Conservation (phyloP, 2,329 filamentous ascomycete species). For the Xylariomycetidae sp. region DNA sequence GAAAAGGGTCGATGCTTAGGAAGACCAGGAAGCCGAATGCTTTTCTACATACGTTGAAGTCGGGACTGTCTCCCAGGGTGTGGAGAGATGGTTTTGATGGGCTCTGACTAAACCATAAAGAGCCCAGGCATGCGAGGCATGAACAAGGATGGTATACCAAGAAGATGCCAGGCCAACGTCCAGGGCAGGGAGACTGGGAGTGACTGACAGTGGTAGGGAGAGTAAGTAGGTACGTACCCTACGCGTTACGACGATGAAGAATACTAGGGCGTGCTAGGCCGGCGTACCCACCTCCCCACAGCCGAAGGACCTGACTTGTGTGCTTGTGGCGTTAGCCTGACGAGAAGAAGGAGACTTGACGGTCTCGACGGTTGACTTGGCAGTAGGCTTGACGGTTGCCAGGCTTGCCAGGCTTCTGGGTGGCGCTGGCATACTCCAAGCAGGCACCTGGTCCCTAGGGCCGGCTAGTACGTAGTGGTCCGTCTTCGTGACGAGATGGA, state of each 20-base stretch:
- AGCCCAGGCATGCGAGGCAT: conserved; percentile 32
- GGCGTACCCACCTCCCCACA: conserved; percentile 21
- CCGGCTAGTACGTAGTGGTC: too few relatives aligned
- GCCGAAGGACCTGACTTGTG: conserved; percentile 20
- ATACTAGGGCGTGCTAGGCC: conserved; percentile 13
- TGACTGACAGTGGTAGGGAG: too few relatives aligned
- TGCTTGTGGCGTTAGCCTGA: conserved; percentile 20
- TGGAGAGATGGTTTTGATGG: conserved; percentile 30
- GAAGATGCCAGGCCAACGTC: conserved; percentile 23
- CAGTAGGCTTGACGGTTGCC: too few relatives aligned
- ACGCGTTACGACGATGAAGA: conserved; percentile 19
- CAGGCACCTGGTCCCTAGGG: conserved; percentile 28
- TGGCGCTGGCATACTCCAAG: conserved; percentile 20
- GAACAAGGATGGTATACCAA: conserved; percentile 30
- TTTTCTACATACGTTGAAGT: conserved; percentile 29
- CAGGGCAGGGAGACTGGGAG: too few relatives aligned
- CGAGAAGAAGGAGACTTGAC: conserved; percentile 12
- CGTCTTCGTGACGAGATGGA: conserved; percentile 2
- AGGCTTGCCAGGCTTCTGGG: conserved; percentile 17
- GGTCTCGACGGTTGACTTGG: too few relatives aligned
- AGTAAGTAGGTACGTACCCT: too few relatives aligned
- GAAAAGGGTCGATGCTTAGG: too few relatives aligned
- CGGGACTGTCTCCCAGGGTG: conserved; percentile 24
- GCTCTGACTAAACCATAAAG: conserved; percentile 32
- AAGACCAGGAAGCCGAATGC: conserved; percentile 22